Conservation (phyloP, 306 rosid species). For the Macrotyloma uniflorum region DNA sequence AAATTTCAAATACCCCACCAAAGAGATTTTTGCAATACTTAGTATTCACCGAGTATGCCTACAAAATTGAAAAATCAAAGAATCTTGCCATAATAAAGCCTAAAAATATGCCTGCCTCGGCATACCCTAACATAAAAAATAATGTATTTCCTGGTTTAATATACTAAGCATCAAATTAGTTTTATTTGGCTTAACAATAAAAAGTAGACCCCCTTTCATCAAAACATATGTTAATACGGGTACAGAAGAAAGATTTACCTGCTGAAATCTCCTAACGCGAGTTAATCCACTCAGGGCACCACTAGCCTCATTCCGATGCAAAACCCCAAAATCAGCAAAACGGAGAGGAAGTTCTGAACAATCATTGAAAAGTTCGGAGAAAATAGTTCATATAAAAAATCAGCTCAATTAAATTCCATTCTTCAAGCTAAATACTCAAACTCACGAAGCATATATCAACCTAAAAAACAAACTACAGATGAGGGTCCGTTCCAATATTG, state of each 20-base stretch:
- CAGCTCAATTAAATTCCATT: not conserved
- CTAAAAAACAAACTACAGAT: not conserved
- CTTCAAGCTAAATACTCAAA: slow-evolving; percentile 7
- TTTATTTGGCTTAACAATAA: slow-evolving; percentile 18
- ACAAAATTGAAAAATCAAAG: slow-evolving; percentile 13
- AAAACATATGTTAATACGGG: not conserved
- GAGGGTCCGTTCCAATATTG: not conserved
- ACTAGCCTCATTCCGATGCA: slow-evolving; percentile 98
- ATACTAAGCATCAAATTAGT: not conserved
- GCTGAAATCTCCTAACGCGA: slow-evolving; percentile 96
- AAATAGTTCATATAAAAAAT: slow-evolving; percentile 4
- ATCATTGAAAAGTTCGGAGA: slow-evolving; percentile 17
- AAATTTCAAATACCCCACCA: not conserved
- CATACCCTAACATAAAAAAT: slow-evolving; percentile 9
- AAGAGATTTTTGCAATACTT: not conserved
- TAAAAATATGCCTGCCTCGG: not conserved
- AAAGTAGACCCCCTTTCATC: slow-evolving; percentile 1
- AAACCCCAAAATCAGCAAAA: slow-evolving; percentile 94
- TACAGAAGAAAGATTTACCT: slow-evolving; percentile 54
- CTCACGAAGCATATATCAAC: slow-evolving; percentile 18
- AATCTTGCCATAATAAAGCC: not conserved
- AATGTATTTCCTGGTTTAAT: slow-evolving; percentile 15
- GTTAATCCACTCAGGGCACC: slow-evolving; percentile 98
- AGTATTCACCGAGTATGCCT: not conserved
- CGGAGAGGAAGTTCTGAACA: slow-evolving; percentile 94